Base-by-base conservation (phyloP, 179 eudicot genomes). In the Beta lomatogona region DNA sequence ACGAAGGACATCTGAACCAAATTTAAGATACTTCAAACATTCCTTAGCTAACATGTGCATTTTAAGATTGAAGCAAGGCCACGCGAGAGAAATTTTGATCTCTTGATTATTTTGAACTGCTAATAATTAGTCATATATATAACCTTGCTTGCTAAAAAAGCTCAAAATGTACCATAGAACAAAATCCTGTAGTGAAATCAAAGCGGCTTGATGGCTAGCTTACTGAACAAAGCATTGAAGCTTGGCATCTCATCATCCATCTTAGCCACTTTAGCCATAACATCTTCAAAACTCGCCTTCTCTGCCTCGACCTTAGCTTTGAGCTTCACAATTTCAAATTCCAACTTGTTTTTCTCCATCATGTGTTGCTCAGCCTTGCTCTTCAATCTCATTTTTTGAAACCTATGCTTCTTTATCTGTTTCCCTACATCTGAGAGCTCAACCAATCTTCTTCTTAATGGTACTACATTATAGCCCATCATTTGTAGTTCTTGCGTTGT, bases 401-500 rank as follows among this genome's bases (percentile, higher is more conserved):
- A 65, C 72, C 58, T 78, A 41, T 74, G 81, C 58, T 45, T 65
- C 28, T 18, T 81, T 53, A 48, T 50, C 1, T 36, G 77, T 3
- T 52, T 21, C 50, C 81, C n/a, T 22, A 82, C 81, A 79, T 82
- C 85, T 1, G 81, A 76, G 13, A 85, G 70, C 75, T 85, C 85
- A 22, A 85, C 78, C 54, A 85, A 15, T 74, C 85, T 73, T 76
- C 81, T 75, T 64, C 87, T 82, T 15, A 82, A 73, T 5, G 28
- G 48, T 31, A 85, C 13, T 12, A 85, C 85, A 72, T 82, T 46
- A 41, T 85, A 85, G 50, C 83, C 88, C 88, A 85, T 82, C 12
- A 54, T 78, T 54, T 85, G 85, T 3, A 85, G 78, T 31, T 85
- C 87, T 36, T 61, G 79, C 68, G 79, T 21, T 9, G 85, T 82